Evolutionary conservation across 768 basidiomycete species (phyloP).

Genomic region (Collybia mongolica): DNA sequence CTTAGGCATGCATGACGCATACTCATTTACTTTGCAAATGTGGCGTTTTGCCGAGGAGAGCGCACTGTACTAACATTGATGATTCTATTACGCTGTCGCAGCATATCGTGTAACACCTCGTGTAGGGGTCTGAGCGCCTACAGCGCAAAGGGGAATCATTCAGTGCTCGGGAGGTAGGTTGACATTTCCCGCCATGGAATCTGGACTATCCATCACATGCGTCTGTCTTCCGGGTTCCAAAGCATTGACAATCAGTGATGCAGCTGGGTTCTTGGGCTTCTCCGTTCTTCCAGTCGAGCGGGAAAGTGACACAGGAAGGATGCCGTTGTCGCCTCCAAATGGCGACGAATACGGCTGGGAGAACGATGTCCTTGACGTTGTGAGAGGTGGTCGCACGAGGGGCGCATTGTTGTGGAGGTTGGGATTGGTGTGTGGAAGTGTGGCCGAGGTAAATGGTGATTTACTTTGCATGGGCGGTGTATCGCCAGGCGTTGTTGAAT

Average conservation of each 20-base stretch:
- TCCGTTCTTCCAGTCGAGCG: constrained; percentile 9
- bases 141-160: neutral
- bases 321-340: constrained; percentile 1
- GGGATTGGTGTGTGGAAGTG: constrained; percentile 2
- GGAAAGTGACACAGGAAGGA: constrained; percentile 14
- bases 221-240: constrained; percentile 26
- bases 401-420: neutral
- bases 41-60: too few relatives aligned
- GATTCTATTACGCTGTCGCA: too few relatives aligned
- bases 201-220: constrained; percentile 38
- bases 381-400: neutral
- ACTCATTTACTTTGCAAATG: too few relatives aligned
- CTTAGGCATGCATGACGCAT: too few relatives aligned
- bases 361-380: constrained; percentile 5
- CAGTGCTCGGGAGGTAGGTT: constrained; percentile 20
- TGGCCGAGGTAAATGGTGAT: neutral
- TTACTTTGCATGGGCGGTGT: constrained; percentile 7
- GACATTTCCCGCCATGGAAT: constrained; percentile 25
- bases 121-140: too few relatives aligned
- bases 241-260: constrained; percentile 29
- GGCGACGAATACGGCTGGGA: neutral
- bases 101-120: too few relatives aligned
- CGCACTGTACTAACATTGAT: too few relatives aligned
- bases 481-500: constrained; percentile 13
- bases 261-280: constrained; percentile 14